Evolutionary conservation across 2,329 filamentous ascomycete genomes (phyloP), one percentile per base, ranked within the genome.

Genomic region (Hypoxylon sp.): DNA sequence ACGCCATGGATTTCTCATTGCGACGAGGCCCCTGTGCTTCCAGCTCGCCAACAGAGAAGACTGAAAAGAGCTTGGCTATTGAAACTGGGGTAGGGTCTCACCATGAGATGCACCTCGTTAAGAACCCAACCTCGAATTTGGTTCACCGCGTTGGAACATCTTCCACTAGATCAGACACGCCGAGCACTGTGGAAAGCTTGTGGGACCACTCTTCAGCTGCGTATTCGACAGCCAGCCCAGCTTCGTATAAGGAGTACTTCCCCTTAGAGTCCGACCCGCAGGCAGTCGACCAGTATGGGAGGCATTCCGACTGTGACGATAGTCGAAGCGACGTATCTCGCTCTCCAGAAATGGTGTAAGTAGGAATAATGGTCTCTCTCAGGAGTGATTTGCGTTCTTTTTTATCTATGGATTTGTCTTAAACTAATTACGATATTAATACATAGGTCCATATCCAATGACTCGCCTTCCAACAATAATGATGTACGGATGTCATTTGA

Each of bases 131-230:
- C 20, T 24, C 49, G n/a, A 64, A 30, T 26, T 22, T 30, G 3
- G 26, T 32, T 12, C n/a, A 36, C 8, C 28, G 46, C 16, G 9
- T 16, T 18, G 30, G 36, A 9, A 49, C 45, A 26, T 40, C 8
- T 22, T 55, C 49, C 2, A 40, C 33, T 2, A 50, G 54, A 32
- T 64, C 61, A 14, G 44, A 54, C 33, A 64, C 40, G 12, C 26
- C 61, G 20, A 64, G 54, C 16, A 53, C 24, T 4, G 22, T 24
- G 11, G 53, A 52, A 11, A 57, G 53, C 42, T 14, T 59, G 18
- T 64, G 44, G 22, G 61, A 63, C 26, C 22, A 20, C n/a, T 45
- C 14, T 9, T 44, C 54, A 51, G 38, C 49, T 33, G 48, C 20
- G 3, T 32, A 46, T 40, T 64, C 61, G 18, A 54, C 11, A 20